Evolutionary conservation across 371 early-diverging fungal genomes (phyloP).

Genomic region (Smittium culicis): DNA sequence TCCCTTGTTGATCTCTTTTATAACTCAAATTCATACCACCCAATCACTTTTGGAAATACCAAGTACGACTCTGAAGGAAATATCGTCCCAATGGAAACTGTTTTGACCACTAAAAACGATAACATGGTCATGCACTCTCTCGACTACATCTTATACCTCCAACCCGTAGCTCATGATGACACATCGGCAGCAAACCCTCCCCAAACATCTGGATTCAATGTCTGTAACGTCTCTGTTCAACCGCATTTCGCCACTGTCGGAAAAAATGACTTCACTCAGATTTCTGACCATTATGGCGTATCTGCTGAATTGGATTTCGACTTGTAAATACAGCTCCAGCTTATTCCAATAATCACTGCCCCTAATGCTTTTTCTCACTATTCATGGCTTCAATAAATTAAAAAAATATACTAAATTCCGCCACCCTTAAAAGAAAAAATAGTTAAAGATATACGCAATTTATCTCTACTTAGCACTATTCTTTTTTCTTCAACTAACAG

Average conservation of each 20-base stretch:
- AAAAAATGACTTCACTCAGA: conserved; percentile 33
- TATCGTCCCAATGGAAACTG: conserved; percentile 40
- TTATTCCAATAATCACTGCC: conserved; percentile 77
- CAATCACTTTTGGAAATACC: conserved; percentile 62
- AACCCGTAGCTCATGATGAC: conserved; percentile 14
- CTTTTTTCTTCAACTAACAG: too few species aligned
- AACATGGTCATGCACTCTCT: conserved; percentile 44
- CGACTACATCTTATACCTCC: conserved; percentile 50
- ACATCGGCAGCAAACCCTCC: conserved; percentile 7
- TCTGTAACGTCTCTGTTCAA: conserved; percentile 18
- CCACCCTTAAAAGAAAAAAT: too few species aligned
- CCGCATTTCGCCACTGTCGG: conserved; percentile 21
- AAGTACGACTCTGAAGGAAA: conserved; percentile 29
- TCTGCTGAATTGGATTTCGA: too few species aligned
- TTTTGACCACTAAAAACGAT: conserved; percentile 42
- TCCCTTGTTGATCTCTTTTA: conserved; percentile 38
- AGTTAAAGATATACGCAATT: too few species aligned
- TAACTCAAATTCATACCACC: conserved; percentile 47
- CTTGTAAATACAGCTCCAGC: too few species aligned
- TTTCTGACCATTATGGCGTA: conserved; percentile 44
- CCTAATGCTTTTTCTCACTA: conserved; percentile 68
- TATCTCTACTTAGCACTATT: too few species aligned
- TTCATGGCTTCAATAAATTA: conserved; percentile 78
- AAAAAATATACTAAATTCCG: too few species aligned
- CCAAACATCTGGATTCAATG: conserved; percentile 9